Base-by-base conservation (phyloP, 2,329 filamentous ascomycete species). In the Tolypocladium tundrense region DNA sequence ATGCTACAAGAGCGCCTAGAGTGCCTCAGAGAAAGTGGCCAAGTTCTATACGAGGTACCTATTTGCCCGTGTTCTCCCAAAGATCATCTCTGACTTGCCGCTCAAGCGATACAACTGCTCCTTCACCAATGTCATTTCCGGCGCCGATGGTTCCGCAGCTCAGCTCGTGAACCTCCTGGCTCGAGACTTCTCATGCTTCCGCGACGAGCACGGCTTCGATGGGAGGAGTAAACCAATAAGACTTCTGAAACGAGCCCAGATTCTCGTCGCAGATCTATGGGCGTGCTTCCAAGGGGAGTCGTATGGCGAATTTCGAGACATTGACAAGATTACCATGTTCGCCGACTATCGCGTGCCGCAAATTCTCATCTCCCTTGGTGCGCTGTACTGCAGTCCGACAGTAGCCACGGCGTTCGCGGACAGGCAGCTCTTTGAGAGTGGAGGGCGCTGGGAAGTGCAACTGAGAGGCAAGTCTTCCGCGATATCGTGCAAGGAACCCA, bases 291-390 rank as follows among this genome's bases (percentile, higher is more conserved):
- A 93, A 56, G 91, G 91, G 52, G 79, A 87, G 63, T 79, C 82
- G 33, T 92, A 87, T 67, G 95, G 94, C 39, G 77, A 81, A 35
- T 99, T 99, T 72, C 70, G 84, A 58, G 94, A 99, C 69, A 96
- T 99, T 65, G 88, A 94, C 74, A 91, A 91, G 70, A 88, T 99
- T 66, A 99, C 94, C 60, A 97, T 97, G 87, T 99, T 99, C 77
- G 92, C 94, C 68, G 94, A 99, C 75, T 99, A 99, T 70, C 88
- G 94, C 50, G 88, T 99, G 57, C 95, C 95, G 16, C 94, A 99
- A 74, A 94, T 97, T 65, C 81, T 99, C 40, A 85, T 92, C 66
- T 85, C 85, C 11, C 78, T 97, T 51, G 89, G 90, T 21, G 93
- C 91, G 59, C 75, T 99, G 54, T 85, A 83, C 66, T 97, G 94